Evolutionary conservation across 1,139 yeast species (phyloP), one percentile per base, ranked within the genome.

Genomic region (Blastobotrys malaysiensis): DNA sequence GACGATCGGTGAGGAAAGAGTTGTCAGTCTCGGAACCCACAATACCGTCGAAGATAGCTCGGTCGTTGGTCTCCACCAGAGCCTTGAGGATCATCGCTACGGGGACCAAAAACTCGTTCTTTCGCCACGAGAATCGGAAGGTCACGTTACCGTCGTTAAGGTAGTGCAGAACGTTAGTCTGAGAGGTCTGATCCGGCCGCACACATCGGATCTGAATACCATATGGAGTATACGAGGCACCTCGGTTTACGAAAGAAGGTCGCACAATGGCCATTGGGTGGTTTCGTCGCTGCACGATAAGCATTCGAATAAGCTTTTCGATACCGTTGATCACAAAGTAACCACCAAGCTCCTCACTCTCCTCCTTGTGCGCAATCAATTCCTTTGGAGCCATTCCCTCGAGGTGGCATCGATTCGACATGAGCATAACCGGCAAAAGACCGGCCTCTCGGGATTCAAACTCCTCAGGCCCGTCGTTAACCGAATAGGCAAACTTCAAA

Each of bases 251-350:
- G 68, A 93, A 93, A 16, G 96, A 87, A 36, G 97, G 95, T 75
- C 99, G 89, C 58, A 90, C 85, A 64, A 93, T 83, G 9, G 98
- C 98, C 97, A 93, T 89, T 19, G 98, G 96, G 69, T 90, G 98
- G 71, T 95, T 93, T 72, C 99, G 81, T 73, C 98, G 86, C 74
- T 93, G 99, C 19, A 93, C 97, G 76, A 93, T 90, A 71, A 95
- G 82, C 98, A 93, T 89, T 75, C 99, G 88, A 65, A 93, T 83
- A 65, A 93, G 78, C 73, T 93, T 95, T 72, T 93, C 99, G 64
- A 91, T 90, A 77, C 99, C 99, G 69, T 93, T 93, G 57, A 93
- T 93, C 62, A 93, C 82, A 70, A 95, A 93, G 71, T 93, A 93
- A 39, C 99, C 99, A 59, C 99, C 99, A 59, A 90, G 75, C 70